A percentile compares a stretch with the other conserved stretches of the same genome.
These are phyloP conservation scores for Gossypium trilobum DNA, from an alignment of 441 rosid genomes.

Conservation along the genomic window DNA sequence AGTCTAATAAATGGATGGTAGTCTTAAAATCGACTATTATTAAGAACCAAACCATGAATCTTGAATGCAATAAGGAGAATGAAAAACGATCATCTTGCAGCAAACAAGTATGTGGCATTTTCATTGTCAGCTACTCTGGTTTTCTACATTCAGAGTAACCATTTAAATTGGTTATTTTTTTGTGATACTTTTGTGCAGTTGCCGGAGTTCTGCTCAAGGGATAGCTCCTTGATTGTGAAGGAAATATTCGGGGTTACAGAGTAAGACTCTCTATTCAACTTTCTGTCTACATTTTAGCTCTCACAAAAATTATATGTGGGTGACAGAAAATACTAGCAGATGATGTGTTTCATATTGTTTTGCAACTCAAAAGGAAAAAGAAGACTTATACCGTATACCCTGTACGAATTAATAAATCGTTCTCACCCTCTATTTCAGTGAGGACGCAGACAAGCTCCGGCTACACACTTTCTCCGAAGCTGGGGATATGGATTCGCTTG, in stretches of 20 bases:
- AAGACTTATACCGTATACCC: neutral
- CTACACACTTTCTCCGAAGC: slow-evolving; percentile 66
- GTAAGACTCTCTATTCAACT: slow-evolving; percentile 33
- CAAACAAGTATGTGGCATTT: neutral
- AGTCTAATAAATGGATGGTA: neutral
- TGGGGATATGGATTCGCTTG: slow-evolving; percentile 72
- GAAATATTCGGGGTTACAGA: slow-evolving; percentile 92
- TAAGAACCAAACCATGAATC: neutral
- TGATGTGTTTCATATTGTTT: neutral
- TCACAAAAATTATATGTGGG: neutral
- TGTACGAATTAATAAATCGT: neutral
- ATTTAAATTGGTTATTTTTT: slow-evolving; percentile 14
- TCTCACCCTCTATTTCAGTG: slow-evolving; percentile 32
- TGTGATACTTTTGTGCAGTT: slow-evolving; percentile 37
- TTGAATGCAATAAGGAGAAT: neutral
- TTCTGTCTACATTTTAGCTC: neutral
- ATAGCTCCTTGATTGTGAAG: slow-evolving; percentile 69
- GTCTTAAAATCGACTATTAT: neutral
- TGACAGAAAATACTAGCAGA: neutral
- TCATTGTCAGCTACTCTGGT: neutral
- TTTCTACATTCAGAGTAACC: neutral
- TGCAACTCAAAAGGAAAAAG: neutral
- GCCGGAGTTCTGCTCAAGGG: slow-evolving; percentile 75
- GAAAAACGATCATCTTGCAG: neutral
- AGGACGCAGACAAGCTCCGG: slow-evolving; percentile 70